A percentile compares a stretch with the other conserved stretches of the same genome.
These are phyloP conservation scores for Ceratocystiopsis sp. DNA, from an alignment of 2,329 filamentous ascomycete genomes.

Conservation along the genomic window DNA sequence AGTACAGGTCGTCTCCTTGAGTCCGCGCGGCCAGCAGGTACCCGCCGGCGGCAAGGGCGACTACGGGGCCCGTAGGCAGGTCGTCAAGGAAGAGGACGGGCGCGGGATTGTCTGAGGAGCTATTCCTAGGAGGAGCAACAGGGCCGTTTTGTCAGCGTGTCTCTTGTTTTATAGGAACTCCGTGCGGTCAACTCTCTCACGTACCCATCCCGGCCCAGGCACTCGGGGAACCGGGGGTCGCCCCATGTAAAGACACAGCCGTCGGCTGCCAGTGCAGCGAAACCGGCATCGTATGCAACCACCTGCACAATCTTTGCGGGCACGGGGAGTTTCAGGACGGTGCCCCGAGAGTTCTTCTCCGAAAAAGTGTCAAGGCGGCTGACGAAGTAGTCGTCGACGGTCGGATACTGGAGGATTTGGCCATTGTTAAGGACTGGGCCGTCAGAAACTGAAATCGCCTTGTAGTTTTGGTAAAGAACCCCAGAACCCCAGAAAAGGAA, in stretches of 20 bases:
- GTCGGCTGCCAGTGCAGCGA: slow-evolving; percentile 25
- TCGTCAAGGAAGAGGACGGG: slow-evolving; percentile 31
- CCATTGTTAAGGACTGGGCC: slow-evolving; percentile 12
- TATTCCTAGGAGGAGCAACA: too few relatives aligned
- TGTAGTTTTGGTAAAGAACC: neutral
- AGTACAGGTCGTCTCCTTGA: slow-evolving; percentile 37
- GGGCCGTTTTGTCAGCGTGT: neutral
- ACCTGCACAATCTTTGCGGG: slow-evolving; percentile 20
- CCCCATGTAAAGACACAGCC: slow-evolving; percentile 36
- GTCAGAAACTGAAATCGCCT: neutral
- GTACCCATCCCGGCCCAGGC: slow-evolving; percentile 33
- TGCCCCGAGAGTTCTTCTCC: too few relatives aligned
- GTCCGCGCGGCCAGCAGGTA: slow-evolving; percentile 42
- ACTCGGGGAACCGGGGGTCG: slow-evolving; percentile 38
- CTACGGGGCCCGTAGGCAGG: slow-evolving; percentile 32
- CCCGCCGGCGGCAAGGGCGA: slow-evolving; percentile 36
- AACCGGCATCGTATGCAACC: slow-evolving; percentile 31
- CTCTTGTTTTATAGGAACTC: too few relatives aligned
- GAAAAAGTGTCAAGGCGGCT: too few relatives aligned
- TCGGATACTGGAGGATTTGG: slow-evolving; percentile 15
- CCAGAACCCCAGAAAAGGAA: too few relatives aligned
- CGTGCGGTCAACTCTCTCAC: slow-evolving; percentile 15
- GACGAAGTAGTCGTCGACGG: slow-evolving; percentile 1
- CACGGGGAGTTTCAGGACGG: neutral
- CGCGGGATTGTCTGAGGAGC: slow-evolving; percentile 18